Evolutionary conservation across 2,329 filamentous ascomycete species (phyloP).

Genomic region (Sporothrix variecibatus): DNA sequence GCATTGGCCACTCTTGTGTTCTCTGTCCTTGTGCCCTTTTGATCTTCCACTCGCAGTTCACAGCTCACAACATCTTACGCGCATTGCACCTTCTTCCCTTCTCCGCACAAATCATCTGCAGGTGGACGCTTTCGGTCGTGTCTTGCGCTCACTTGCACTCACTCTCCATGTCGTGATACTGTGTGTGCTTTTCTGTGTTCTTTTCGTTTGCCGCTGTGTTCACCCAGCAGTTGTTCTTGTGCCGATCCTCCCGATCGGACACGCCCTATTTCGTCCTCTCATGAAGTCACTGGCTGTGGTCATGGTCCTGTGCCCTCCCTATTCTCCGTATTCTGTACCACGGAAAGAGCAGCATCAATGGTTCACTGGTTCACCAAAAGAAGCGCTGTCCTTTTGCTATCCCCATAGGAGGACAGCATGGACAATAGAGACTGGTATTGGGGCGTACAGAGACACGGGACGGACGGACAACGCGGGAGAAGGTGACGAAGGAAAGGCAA

Average conservation of each 20-base stretch:
- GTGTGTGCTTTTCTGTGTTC: background rate
- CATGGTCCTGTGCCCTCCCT: background rate
- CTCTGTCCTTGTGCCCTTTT: background rate
- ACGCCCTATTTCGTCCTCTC: background rate
- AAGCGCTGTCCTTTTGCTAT: background rate
- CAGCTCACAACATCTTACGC: background rate
- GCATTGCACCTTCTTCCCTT: background rate
- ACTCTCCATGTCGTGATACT: background rate
- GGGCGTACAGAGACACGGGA: background rate
- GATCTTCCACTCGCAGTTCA: background rate
- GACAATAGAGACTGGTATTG: background rate
- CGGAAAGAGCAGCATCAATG: background rate
- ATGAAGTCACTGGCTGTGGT: background rate
- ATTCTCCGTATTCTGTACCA: background rate
- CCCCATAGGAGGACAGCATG: background rate
- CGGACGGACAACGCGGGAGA: background rate
- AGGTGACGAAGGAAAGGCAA: background rate
- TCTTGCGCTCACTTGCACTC: background rate
- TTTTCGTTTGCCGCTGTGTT: background rate
- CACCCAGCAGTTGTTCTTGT: background rate
- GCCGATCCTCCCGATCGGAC: background rate
- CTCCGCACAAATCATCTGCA: background rate
- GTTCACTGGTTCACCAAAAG: background rate
- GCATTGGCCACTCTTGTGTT: background rate
- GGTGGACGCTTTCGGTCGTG: background rate